Conservation (phyloP, 305 asterid genomes). For the Plantago coronopus region DNA sequence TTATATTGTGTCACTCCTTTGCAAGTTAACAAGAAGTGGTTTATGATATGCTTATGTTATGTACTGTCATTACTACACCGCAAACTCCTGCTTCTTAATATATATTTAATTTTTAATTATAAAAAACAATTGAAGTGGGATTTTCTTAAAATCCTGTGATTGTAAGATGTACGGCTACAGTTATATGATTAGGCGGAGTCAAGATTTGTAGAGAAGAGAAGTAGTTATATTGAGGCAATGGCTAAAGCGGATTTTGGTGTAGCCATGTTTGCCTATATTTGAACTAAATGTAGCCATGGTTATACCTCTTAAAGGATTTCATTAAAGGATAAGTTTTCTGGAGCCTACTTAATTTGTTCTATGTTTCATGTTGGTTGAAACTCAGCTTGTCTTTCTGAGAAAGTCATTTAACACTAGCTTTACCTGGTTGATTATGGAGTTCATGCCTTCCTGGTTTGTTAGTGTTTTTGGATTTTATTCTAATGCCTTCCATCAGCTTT, state of each 20-base stretch:
- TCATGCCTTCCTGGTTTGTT: constrained; percentile 17
- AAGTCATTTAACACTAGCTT: not conserved
- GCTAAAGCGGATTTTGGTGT: not conserved
- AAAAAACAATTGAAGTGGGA: too few species aligned
- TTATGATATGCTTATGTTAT: too few species aligned
- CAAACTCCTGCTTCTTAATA: too few species aligned
- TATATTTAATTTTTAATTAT: too few species aligned
- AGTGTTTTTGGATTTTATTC: constrained; percentile 3
- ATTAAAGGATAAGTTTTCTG: not conserved
- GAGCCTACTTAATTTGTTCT: not conserved
- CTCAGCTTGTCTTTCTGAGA: not conserved
- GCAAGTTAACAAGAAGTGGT: too few species aligned
- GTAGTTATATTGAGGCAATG: not conserved
- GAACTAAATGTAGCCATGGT: not conserved
- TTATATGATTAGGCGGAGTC: too few species aligned
- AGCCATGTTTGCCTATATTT: not conserved
- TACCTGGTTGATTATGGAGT: constrained; percentile 16
- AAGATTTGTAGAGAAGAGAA: too few species aligned
- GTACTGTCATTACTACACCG: too few species aligned
- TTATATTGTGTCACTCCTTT: too few species aligned
- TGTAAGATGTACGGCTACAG: too few species aligned
- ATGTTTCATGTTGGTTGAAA: not conserved
- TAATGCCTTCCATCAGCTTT: not conserved
- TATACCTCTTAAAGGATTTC: not conserved
- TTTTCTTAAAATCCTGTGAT: too few species aligned